Percentiles rank a stretch among this genome's conserved stretches.
phyloP scores from a whole-genome alignment of 2,329 filamentous ascomycete genomes.

The Acephala macrosclerotiorum region DNA sequence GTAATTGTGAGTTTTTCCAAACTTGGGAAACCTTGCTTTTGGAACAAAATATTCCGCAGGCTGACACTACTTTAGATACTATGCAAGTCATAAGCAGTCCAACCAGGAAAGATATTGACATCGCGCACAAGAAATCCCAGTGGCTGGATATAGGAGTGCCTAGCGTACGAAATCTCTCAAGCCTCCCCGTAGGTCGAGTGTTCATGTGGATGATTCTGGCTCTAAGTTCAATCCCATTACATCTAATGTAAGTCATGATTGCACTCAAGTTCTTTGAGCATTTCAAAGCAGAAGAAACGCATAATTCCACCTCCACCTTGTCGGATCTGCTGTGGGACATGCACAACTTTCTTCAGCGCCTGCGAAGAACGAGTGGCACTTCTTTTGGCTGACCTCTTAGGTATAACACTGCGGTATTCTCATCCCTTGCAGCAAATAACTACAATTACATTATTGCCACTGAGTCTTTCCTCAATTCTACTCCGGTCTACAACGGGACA shows the following conservation, averaged over 20 bases:
- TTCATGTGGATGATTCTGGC: conserved; percentile 17
- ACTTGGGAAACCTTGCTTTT: no score
- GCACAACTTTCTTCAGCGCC: no score
- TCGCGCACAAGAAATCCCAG: conserved; percentile 39
- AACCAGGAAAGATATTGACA: conserved; percentile 43
- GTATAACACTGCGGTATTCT: conserved; percentile 26
- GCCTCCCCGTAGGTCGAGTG: conserved; percentile 21
- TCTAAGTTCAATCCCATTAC: conserved; percentile 21
- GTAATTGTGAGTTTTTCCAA: conserved; percentile 17
- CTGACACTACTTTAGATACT: conserved; percentile 14
- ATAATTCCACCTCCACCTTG: no score
- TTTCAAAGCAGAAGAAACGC: neutral
- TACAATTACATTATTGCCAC: conserved; percentile 15
- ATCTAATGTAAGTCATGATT: conserved; percentile 21
- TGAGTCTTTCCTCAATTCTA: conserved; percentile 14
- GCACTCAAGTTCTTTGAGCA: neutral
- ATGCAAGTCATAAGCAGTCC: conserved; percentile 44
- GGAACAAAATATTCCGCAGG: neutral
- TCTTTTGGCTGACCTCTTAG: no score
- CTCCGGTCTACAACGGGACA: neutral
- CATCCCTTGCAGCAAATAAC: conserved; percentile 18
- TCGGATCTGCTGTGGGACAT: no score
- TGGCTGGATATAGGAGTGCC: conserved; percentile 46
- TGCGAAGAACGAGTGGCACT: no score
- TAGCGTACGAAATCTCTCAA: conserved; percentile 40